phyloP scores from a whole-genome alignment of 108 stramenopile species.

The Nitzschia inconspicua region DNA sequence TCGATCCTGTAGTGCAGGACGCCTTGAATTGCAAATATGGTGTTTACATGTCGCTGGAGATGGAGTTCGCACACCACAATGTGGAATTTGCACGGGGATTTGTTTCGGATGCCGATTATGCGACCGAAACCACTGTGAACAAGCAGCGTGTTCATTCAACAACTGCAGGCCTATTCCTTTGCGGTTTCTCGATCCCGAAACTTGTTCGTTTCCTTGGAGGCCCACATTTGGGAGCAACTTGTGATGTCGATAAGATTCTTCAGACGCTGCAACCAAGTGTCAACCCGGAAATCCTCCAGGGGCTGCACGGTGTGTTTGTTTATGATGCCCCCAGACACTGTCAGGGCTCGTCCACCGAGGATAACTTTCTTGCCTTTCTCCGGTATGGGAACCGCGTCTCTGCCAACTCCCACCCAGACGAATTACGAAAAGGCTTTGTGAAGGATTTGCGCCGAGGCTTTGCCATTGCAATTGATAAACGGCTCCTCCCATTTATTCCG shows the following conservation, averaged over 20 bases:
- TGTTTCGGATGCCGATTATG: neutral
- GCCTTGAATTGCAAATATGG: neutral
- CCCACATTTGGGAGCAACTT: neutral
- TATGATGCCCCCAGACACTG: neutral
- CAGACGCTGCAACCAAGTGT: neutral
- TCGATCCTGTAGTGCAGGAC: neutral
- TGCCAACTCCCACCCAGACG: neutral
- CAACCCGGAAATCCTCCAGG: neutral
- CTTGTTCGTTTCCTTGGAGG: constrained; percentile 1
- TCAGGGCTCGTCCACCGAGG: neutral
- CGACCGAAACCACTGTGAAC: neutral
- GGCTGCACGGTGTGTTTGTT: neutral
- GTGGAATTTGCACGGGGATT: neutral
- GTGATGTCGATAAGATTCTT: neutral
- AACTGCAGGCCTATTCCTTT: constrained; percentile 3
- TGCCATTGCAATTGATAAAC: neutral
- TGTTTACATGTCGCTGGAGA: neutral
- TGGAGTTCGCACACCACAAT: neutral
- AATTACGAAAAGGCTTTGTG: neutral
- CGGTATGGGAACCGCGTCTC: constrained; percentile 18
- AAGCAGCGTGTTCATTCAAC: neutral
- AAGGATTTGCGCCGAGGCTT: constrained; percentile 2
- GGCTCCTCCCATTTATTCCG: neutral
- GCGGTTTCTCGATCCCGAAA: neutral
- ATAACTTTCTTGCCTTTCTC: constrained; percentile 7